Base-by-base conservation (phyloP, 768 basidiomycete species). In the Amanita rubescens region DNA sequence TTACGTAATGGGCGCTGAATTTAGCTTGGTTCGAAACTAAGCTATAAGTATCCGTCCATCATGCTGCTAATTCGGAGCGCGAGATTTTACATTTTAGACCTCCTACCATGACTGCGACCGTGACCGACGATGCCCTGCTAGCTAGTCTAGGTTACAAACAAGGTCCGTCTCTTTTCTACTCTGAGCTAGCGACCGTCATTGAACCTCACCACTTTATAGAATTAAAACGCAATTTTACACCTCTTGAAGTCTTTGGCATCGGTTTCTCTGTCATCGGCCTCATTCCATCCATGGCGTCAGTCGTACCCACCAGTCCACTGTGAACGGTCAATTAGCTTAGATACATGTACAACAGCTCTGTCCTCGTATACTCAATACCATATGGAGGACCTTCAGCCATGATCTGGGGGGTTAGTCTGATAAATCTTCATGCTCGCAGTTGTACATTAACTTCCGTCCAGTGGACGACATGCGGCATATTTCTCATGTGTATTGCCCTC, bases 221-320 rank as follows among this genome's bases (percentile, higher is more conserved):
- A 62, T 81, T 82, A 60, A 76, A 75, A 57, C 67, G 81, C 33
- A 77, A 30, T 8, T 30, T 30, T 30, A 69, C 72, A 5, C 74
- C 78, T 0, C 58, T 80, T 4, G 78, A 81, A 67, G 75, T 75
- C 42, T 87, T 87, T 58, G 85, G 86, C 0, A 69, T 87, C 32
- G 78, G 81, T 0, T 87, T 87, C 63, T 83, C 81, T 1, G 80
- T 87, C 55, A 84, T 87, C 48, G 85, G 86, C 1, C 64, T 79
- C 0, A 63, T 87, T 10, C 76, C 85, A 10, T 84, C 85, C 0
- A 84, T 87, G 32, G 79, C 83, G 47, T 48, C 7, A n/a, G 27
- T 32, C 8, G 27, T 30, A n/a, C n/a, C n/a, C 47, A 1, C 11
- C 15, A 9, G 17, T 6, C 7, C 17, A 3, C 12, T 30, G 3